Evolutionary conservation across 148 eudicot genomes (phyloP).

Genomic region (Gaultheria prostrata): DNA sequence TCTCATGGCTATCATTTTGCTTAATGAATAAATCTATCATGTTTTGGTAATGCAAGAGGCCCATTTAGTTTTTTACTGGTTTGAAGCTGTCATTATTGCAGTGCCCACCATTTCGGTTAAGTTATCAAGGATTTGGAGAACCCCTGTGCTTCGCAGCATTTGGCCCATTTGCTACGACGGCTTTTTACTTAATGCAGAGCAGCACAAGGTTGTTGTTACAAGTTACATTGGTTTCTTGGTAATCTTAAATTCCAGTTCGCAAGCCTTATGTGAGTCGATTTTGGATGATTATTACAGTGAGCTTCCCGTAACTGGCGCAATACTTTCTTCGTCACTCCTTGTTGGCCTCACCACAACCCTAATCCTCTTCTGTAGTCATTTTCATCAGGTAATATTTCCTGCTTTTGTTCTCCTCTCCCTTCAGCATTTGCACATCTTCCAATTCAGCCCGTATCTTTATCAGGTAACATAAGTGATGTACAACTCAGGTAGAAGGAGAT

Average conservation of each 20-base stretch:
- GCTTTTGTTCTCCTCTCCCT: neutral
- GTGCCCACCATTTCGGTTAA: slow-evolving; percentile 95
- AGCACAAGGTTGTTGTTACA: slow-evolving; percentile 42
- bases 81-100: slow-evolving; percentile 29
- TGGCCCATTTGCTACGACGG: slow-evolving; percentile 89
- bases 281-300: slow-evolving; percentile 36
- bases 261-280: slow-evolving; percentile 16
- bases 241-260: neutral
- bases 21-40: neutral
- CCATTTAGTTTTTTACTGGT: neutral
- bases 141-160: slow-evolving; percentile 90
- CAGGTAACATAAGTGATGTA: slow-evolving; percentile 6
- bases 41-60: neutral
- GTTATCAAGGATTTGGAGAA: slow-evolving; percentile 91
- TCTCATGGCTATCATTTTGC: neutral
- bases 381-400: slow-evolving; percentile 72
- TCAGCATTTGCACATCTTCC: neutral
- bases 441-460: neutral
- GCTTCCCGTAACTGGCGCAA: slow-evolving; percentile 47
- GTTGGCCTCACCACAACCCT: slow-evolving; percentile 85
- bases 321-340: slow-evolving; percentile 67
- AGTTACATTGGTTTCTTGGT: neutral
- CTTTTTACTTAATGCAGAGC: slow-evolving; percentile 72
- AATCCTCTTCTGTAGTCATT: slow-evolving; percentile 94
- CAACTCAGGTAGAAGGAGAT: slow-evolving; percentile 68